Evolutionary conservation across 2,329 filamentous ascomycete species (phyloP).

Genomic region (Kalaharituber pfeilii): DNA sequence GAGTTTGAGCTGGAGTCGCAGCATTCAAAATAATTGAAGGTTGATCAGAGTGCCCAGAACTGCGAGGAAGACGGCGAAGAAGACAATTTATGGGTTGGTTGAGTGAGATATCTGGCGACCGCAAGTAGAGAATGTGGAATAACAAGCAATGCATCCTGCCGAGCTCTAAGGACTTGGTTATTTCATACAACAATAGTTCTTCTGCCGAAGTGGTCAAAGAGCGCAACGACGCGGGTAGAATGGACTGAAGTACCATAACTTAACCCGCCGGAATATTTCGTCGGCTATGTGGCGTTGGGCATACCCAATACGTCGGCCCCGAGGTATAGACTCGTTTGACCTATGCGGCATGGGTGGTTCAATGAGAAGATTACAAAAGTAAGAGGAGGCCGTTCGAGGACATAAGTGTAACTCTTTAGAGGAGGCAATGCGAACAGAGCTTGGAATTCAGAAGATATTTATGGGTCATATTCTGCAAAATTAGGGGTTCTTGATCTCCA

Average conservation of each 20-base stretch:
- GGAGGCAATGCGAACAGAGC: slow-evolving; percentile 67
- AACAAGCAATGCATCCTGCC: slow-evolving; percentile 91
- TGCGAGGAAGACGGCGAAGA: slow-evolving; percentile 29
- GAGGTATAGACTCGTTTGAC: slow-evolving; percentile 86
- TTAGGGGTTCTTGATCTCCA: slow-evolving; percentile 91
- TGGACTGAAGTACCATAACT: slow-evolving; percentile 69
- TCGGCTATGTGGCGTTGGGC: slow-evolving; percentile 63
- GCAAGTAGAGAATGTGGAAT: slow-evolving; percentile 75
- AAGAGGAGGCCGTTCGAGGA: slow-evolving; percentile 71
- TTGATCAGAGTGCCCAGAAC: slow-evolving; percentile 40
- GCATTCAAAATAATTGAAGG: slow-evolving; percentile 45
- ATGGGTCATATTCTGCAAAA: slow-evolving; percentile 41
- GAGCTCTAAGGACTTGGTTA: slow-evolving; percentile 91
- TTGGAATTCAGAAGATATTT: slow-evolving; percentile 68
- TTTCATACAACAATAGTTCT: slow-evolving; percentile 79
- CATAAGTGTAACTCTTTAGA: slow-evolving; percentile 73
- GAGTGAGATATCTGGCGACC: slow-evolving; percentile 60
- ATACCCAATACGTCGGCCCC: slow-evolving; percentile 80
- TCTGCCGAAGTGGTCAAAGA: slow-evolving; percentile 75
- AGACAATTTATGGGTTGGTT: slow-evolving; percentile 43
- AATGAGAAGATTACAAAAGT: slow-evolving; percentile 75
- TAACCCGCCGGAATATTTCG: slow-evolving; percentile 58
- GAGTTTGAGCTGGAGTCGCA: slow-evolving; percentile 70
- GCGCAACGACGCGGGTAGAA: slow-evolving; percentile 91
- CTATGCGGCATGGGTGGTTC: slow-evolving; percentile 66